Percentiles rank a stretch among this genome's conserved stretches.
phyloP scores from a whole-genome alignment of 2,329 filamentous ascomycete species.

The Neonectria ditissima region DNA sequence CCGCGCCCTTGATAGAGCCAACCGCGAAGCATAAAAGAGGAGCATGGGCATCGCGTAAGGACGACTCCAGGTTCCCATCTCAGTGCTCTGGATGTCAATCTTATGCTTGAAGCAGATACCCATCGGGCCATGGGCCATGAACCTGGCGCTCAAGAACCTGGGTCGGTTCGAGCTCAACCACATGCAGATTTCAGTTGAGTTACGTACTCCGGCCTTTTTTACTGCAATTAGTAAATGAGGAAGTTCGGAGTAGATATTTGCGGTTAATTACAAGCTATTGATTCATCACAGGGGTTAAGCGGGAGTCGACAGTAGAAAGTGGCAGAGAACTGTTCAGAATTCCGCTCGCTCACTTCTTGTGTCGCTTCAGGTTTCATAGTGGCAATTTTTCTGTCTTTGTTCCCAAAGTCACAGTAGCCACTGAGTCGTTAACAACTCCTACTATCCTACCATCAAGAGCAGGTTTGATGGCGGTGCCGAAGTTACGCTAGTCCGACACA shows the following conservation, averaged over 20 bases:
- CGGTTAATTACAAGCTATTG: conserved; percentile 39
- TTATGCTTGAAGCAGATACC: conserved; percentile 47
- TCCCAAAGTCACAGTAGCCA: too few relatives aligned
- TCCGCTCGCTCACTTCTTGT: too few relatives aligned
- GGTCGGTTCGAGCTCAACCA: conserved; percentile 52
- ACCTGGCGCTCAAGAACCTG: conserved; percentile 51
- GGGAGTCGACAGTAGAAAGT: neutral
- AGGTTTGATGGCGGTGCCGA: too few relatives aligned
- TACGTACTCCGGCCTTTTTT: conserved; percentile 55
- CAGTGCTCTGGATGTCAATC: accelerated
- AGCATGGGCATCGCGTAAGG: conserved; percentile 32
- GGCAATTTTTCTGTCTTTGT: too few relatives aligned
- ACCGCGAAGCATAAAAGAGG: too few relatives aligned
- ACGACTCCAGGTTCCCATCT: neutral
- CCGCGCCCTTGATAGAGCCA: too few relatives aligned
- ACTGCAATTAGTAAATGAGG: conserved; percentile 62
- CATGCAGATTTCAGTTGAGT: conserved; percentile 58
- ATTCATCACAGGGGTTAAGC: conserved; percentile 37
- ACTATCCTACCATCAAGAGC: too few relatives aligned
- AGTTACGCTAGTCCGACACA: too few relatives aligned
- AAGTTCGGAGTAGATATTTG: conserved; percentile 48
- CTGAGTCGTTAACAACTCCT: too few relatives aligned
- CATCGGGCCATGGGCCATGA: conserved; percentile 54
- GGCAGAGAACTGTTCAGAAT: too few relatives aligned
- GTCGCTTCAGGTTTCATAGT: too few relatives aligned